These are phyloP conservation scores for Lasiodiplodia hormozganensis DNA, from an alignment of 2,329 filamentous ascomycete species.

Conservation along the genomic window DNA sequence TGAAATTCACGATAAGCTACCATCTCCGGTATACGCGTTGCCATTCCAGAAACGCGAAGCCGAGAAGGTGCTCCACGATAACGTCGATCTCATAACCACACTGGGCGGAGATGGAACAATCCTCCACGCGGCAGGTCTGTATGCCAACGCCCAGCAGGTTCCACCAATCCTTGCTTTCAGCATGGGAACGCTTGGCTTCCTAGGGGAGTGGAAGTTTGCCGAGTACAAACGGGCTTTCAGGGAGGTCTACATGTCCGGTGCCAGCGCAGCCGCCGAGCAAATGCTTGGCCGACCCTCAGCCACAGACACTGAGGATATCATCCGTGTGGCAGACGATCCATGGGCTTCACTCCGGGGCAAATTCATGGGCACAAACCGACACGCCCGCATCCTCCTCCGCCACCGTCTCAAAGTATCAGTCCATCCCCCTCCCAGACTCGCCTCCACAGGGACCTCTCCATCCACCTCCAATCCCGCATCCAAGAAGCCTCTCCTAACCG, in stretches of 20 bases:
- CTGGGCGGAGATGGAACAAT: conserved; percentile 95
- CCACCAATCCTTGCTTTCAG: conserved; percentile 94
- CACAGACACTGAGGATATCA: not conserved
- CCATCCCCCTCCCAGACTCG: conserved; percentile 66
- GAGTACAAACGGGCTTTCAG: conserved; percentile 93
- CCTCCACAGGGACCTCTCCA: conserved; percentile 40
- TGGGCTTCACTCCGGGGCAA: conserved; percentile 82
- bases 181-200: conserved; percentile 93
- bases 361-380: conserved; percentile 76
- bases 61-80: conserved; percentile 63
- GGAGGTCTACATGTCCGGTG: conserved; percentile 87
- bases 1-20: conserved; percentile 72
- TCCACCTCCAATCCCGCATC: not conserved
- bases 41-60: conserved; percentile 31
- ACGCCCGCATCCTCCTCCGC: conserved; percentile 82
- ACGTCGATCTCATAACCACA: conserved; percentile 87
- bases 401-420: conserved; percentile 88
- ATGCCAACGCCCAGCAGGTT: conserved; percentile 79
- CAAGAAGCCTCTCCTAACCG: conserved; percentile 38
- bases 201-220: conserved; percentile 94
- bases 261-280: conserved; percentile 51
- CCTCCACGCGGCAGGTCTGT: conserved; percentile 82
- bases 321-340: conserved; percentile 51
- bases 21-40: conserved; percentile 68
- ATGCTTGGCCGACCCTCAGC: not conserved